Evolutionary conservation across 2,329 filamentous ascomycete genomes (phyloP), one percentile per base, ranked within the genome.

Genomic region (Aspergillus awamori): DNA sequence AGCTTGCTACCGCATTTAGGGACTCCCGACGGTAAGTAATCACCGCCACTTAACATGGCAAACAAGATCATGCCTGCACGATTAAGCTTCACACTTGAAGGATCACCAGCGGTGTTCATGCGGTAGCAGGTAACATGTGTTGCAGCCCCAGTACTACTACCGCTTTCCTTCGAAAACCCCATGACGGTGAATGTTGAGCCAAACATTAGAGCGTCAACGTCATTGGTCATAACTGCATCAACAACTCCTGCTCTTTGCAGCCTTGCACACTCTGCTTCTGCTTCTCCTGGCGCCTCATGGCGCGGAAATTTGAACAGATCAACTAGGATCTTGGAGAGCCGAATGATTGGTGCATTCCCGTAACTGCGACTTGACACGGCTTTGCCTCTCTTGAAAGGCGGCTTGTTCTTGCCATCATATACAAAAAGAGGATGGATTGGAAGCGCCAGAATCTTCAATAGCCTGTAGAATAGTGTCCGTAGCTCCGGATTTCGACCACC

Each of bases 201-300:
- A 78, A 98, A 98, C 94, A 98, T 98, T 70, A 98, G 86, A 2
- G 94, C 95, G 74, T 99, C 95, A 47, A 97, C 93, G 80, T 99
- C 95, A 74, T 99, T 93, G 74, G 92, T 97, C 69, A 99, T 82
- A 1, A 98, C 95, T 0, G 92, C 94, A 75, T 99, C 95, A 1
- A 97, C 93, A 8, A 97, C 81, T 0, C 92, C 93, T 49, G 89
- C 84, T 61, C 84, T 83, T 72, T 99, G 93, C 3, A 99, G 77
- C 15, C 95, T 79, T 0, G 95, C 95, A 67, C 95, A 99, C 78
- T 99, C 95, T 1, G 95, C 95, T 74, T 99, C 95, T 3, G 94
- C 95, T 74, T 99, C 95, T 8, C 95, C 95, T 0, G 94, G 95
- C 5, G 95, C 95, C 70, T 92, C 87, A 74, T 98, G 93, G 53